Percentiles rank a stretch among this genome's conserved stretches.
Conservation (phyloP, 2,329 filamentous ascomycete species). For the Cercospora berteroae region DNA sequence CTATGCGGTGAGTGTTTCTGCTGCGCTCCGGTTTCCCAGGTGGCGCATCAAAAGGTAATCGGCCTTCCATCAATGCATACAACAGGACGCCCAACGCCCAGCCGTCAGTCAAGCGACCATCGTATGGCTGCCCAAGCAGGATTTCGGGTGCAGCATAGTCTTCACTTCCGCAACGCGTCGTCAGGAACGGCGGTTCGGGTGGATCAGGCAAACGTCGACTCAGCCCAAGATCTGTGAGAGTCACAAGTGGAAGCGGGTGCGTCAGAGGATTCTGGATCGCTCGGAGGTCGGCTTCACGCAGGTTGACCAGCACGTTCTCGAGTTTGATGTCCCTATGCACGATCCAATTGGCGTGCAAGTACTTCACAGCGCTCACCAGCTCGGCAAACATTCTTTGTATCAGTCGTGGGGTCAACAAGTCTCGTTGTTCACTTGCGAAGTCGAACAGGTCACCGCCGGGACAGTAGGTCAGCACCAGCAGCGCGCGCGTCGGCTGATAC, state of each 20-base stretch:
- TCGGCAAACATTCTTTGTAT: slow-evolving; percentile 87
- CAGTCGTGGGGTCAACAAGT: slow-evolving; percentile 65
- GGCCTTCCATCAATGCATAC: slow-evolving; percentile 89
- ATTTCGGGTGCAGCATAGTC: slow-evolving; percentile 97
- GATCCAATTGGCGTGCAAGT: slow-evolving; percentile 80
- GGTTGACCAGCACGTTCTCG: slow-evolving; percentile 92
- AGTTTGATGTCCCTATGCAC: slow-evolving; percentile 98
- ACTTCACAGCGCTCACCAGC: slow-evolving; percentile 77
- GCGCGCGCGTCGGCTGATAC: slow-evolving; percentile 75
- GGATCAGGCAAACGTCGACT: slow-evolving; percentile 74
- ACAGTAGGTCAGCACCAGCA: slow-evolving; percentile 87
- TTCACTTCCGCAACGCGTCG: slow-evolving; percentile 90
- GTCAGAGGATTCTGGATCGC: slow-evolving; percentile 64
- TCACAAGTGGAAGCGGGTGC: slow-evolving; percentile 80
- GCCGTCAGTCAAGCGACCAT: slow-evolving; percentile 85
- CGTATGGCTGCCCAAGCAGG: slow-evolving; percentile 90
- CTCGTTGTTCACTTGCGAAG: slow-evolving; percentile 70
- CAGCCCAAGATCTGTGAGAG: slow-evolving; percentile 86
- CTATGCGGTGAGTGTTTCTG: slow-evolving; percentile 84
- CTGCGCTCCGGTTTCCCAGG: slow-evolving; percentile 74
- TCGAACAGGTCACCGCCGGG: slow-evolving; percentile 95
- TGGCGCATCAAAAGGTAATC: slow-evolving; percentile 86
- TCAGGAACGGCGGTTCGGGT: slow-evolving; percentile 79
- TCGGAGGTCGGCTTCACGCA: slow-evolving; percentile 64
- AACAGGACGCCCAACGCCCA: slow-evolving; percentile 94